Base-by-base conservation (phyloP, 768 basidiomycete species). In the Leucocoprinus sp. region DNA sequence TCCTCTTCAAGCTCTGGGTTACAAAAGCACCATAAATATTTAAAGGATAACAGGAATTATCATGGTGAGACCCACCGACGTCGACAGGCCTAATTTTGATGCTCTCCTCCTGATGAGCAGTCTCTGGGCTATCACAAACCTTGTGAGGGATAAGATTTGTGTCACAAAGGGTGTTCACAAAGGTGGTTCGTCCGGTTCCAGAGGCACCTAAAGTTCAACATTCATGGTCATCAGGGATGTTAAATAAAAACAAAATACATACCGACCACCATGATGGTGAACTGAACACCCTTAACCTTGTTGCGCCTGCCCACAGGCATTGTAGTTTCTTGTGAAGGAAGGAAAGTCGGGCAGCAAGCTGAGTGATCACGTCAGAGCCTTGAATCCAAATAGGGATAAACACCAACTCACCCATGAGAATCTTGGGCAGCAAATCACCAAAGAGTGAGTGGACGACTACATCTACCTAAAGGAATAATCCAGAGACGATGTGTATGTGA, bases 191-290 rank as follows among this genome's bases (percentile, higher is more conserved):
- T 19, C 86, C 86, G 41, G 86, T 88, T 33, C 90, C 90, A 55
- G 88, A 89, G 49, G 84, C 82, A 61, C 90, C 90, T 93, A 54
- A 29, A 40, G 38, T 42, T n/a, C 28, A 18, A 50, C 42, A 28
- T 43, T 34, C 42, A 31, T 49, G 31, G 42, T 48, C 26, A 45
- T 28, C 51, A 55, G 43, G 19, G 11, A 31, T 46, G 14, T 23
- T 18, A n/a, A 35, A 17, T 27, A 36, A 33, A 22, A 6, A 17
- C 6, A 37, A 36, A 44, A 23, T 8, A 75, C 84, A 60, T 53
- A 91, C 90, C 88, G 58, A 89, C 86, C 34, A 91, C 87, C 84
- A 87, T 87, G 47, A 91, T 65, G 51, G 89, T 92, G 66, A 93
- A 81, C 64, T 87, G 84, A 33, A 93, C 82, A 52, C 88, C 90